phyloP scores from a whole-genome alignment of 2,329 filamentous ascomycete genomes.

The Ophiocordyceps robertsii region DNA sequence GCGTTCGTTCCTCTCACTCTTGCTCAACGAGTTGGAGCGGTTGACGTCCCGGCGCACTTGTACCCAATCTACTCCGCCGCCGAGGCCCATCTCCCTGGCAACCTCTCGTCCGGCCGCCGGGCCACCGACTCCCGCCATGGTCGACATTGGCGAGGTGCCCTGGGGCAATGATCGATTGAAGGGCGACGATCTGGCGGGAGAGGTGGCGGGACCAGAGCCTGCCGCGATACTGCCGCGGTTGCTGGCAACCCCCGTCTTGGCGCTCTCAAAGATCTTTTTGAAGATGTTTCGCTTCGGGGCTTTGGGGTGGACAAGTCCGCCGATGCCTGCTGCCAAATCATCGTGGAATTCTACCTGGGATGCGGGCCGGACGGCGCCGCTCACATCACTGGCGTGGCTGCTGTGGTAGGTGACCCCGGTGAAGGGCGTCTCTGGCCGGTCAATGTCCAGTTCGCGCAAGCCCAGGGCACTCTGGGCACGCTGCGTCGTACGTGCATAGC shows the following conservation, averaged over 20 bases:
- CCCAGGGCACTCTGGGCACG: slow-evolving; percentile 54
- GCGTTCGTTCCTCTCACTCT: slow-evolving; percentile 73
- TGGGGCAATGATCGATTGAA: slow-evolving; percentile 27
- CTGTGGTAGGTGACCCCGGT: slow-evolving; percentile 84
- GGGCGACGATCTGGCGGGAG: slow-evolving; percentile 27
- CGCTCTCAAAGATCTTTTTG: slow-evolving; percentile 87
- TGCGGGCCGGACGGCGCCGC: slow-evolving; percentile 34
- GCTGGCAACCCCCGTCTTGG: slow-evolving; percentile 85
- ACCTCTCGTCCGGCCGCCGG: slow-evolving; percentile 30
- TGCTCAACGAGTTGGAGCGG: slow-evolving; percentile 82
- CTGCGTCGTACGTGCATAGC: slow-evolving; percentile 65
- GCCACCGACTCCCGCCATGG: slow-evolving; percentile 19
- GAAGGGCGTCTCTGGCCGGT: slow-evolving; percentile 49
- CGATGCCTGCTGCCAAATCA: slow-evolving; percentile 56
- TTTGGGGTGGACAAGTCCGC: slow-evolving; percentile 65
- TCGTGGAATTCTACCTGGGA: slow-evolving; percentile 54
- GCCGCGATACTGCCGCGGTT: slow-evolving; percentile 73
- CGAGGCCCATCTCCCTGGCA: slow-evolving; percentile 58
- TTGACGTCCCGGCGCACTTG: slow-evolving; percentile 93
- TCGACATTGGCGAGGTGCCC: slow-evolving; percentile 28
- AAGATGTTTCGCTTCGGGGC: slow-evolving; percentile 81
- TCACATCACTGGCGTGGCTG: slow-evolving; percentile 56
- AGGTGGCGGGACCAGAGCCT: slow-evolving; percentile 24
- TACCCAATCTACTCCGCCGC: slow-evolving; percentile 70
- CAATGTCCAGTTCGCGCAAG: slow-evolving; percentile 39